Evolutionary conservation across 345 rosid genomes (phyloP).

Genomic region (Eutrema japonicum): DNA sequence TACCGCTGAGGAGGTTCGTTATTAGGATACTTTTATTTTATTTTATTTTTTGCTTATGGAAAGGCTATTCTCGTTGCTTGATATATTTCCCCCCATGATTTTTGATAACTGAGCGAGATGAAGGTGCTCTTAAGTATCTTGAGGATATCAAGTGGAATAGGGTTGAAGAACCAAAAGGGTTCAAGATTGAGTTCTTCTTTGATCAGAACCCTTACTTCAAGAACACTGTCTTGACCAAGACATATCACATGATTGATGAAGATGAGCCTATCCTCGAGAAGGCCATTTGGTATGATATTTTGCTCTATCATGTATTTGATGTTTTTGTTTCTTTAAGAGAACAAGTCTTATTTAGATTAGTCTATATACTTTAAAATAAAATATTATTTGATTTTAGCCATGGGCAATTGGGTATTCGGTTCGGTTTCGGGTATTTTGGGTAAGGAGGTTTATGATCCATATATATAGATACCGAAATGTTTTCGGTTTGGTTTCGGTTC

Average conservation of each 20-base stretch:
- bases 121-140: slow-evolving; percentile 14
- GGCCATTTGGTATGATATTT: too few species aligned
- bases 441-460: too few species aligned
- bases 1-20: slow-evolving; percentile 74
- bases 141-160: slow-evolving; percentile 12
- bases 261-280: too few species aligned
- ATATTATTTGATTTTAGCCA: too few species aligned
- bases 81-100: not conserved
- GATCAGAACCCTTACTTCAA: slow-evolving; percentile 11
- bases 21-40: not conserved
- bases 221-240: not conserved
- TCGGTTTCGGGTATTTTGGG: too few species aligned
- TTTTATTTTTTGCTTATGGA: not conserved
- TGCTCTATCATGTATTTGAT: not conserved
- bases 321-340: too few species aligned
- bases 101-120: slow-evolving; percentile 1
- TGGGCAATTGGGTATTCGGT: too few species aligned
- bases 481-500: too few species aligned
- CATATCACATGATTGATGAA: too few species aligned
- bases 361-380: too few species aligned
- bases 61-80: not conserved
- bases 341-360: too few species aligned
- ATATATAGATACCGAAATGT: too few species aligned
- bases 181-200: slow-evolving; percentile 6
- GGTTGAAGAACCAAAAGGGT: slow-evolving; percentile 13